These are phyloP conservation scores for Malus asiatica DNA, from an alignment of 306 rosid species.

Conservation along the genomic window DNA sequence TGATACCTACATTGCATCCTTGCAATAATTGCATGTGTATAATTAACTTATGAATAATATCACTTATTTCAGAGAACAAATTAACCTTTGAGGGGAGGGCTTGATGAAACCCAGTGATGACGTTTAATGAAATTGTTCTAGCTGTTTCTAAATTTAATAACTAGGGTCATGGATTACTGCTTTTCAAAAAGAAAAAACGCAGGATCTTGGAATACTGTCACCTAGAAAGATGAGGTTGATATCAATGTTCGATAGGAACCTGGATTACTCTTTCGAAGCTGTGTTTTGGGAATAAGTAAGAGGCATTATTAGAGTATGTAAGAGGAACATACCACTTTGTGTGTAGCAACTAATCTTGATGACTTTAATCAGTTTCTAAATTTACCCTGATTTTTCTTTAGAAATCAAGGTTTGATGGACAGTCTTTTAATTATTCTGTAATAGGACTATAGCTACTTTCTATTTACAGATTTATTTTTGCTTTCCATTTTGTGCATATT, in stretches of 20 bases:
- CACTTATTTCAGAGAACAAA: neutral
- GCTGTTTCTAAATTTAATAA: neutral
- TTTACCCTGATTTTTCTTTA: neutral
- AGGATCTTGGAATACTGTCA: neutral
- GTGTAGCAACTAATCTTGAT: neutral
- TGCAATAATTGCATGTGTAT: neutral
- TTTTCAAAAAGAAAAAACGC: neutral
- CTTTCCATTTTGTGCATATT: neutral
- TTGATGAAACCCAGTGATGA: neutral
- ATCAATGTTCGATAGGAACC: neutral
- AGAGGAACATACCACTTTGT: neutral
- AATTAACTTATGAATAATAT: neutral
- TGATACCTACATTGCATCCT: neutral
- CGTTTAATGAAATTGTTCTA: neutral
- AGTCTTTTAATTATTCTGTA: neutral
- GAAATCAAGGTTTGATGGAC: neutral
- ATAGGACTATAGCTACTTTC: neutral
- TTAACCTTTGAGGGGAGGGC: neutral
- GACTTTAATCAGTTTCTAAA: neutral
- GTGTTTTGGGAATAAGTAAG: neutral
- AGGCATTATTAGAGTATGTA: neutral
- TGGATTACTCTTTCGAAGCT: neutral
- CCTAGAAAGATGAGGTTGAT: neutral
- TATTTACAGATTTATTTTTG: neutral
- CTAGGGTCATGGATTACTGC: neutral